phyloP scores from a whole-genome alignment of 2,329 filamentous ascomycete genomes.

The Colletotrichum graminicola region DNA sequence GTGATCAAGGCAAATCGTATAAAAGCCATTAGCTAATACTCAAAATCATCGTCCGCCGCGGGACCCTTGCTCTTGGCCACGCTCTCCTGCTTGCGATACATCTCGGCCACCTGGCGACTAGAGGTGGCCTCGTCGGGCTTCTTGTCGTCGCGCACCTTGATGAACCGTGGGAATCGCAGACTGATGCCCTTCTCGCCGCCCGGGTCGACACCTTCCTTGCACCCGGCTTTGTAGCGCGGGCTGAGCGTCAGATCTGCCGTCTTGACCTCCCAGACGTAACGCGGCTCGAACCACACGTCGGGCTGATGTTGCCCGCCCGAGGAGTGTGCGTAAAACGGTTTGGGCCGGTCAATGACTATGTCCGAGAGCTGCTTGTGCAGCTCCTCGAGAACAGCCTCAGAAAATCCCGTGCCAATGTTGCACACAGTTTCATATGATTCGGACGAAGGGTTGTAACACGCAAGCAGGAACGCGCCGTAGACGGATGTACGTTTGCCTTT shows the following conservation, averaged over 20 bases:
- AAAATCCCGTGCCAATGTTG: constrained; percentile 98
- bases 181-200: constrained; percentile 83
- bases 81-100: constrained; percentile 96
- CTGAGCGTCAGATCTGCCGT: constrained; percentile 94
- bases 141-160: constrained; percentile 93
- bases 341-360: constrained; percentile 87
- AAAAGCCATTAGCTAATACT: constrained; percentile 74
- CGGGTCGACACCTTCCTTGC: constrained; percentile 81
- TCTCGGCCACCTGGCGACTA: constrained; percentile 89
- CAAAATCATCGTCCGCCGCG: constrained; percentile 95
- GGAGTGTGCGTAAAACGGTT: constrained; percentile 94
- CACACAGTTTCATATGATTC: constrained; percentile 95
- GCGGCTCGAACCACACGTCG: constrained; percentile 98
- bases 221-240: constrained; percentile 92
- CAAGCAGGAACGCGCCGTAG: constrained; percentile 95
- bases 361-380: constrained; percentile 81
- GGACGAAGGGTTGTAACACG: constrained; percentile 85
- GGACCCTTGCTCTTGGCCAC: constrained; percentile 88
- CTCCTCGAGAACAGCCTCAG: constrained; percentile 91
- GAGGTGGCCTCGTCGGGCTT: constrained; percentile 91
- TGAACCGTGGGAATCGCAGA: constrained; percentile 91
- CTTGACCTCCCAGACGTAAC: constrained; percentile 96
- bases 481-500: constrained; percentile 95
- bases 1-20: background rate
- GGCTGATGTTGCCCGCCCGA: constrained; percentile 90